phyloP scores from a whole-genome alignment of 1,284 basidiomycete genomes.

The Tylopilus sp. region DNA sequence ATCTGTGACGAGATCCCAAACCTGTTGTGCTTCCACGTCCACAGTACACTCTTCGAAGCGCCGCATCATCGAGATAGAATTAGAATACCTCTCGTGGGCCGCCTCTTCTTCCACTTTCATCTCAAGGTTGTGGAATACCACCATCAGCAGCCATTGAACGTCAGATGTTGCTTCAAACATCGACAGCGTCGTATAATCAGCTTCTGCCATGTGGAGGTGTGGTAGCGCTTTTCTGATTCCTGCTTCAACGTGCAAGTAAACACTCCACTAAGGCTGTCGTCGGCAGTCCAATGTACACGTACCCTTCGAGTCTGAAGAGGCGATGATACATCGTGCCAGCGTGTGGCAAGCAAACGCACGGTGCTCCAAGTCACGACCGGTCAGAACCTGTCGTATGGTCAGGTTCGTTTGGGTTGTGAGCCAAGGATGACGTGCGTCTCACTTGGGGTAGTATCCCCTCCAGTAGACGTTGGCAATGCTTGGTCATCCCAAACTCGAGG shows the following conservation, averaged over 20 bases:
- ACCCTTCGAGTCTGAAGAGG: slow-evolving; percentile 38
- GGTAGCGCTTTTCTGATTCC: slow-evolving; percentile 53
- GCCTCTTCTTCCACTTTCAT: slow-evolving; percentile 53
- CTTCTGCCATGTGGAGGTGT: slow-evolving; percentile 61
- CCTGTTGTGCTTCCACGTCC: slow-evolving; percentile 51
- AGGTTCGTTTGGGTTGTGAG: not conserved
- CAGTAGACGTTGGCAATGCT: slow-evolving; percentile 56
- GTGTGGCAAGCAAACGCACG: slow-evolving; percentile 71
- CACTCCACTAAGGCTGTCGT: slow-evolving; percentile 2
- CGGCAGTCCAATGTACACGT: slow-evolving; percentile 1
- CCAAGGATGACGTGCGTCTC: slow-evolving; percentile 9
- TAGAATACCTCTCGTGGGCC: slow-evolving; percentile 47
- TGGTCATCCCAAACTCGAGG: slow-evolving; percentile 71
- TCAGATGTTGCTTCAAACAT: slow-evolving; percentile 58
- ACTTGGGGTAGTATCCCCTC: slow-evolving; percentile 80
- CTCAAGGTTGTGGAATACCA: slow-evolving; percentile 67
- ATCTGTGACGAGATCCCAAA: slow-evolving; percentile 55
- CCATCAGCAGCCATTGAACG: slow-evolving; percentile 65
- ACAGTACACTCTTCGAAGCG: slow-evolving; percentile 40
- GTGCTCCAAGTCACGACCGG: slow-evolving; percentile 67
- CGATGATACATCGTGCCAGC: slow-evolving; percentile 68
- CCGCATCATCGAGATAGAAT: slow-evolving; percentile 41
- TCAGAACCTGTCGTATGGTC: slow-evolving; percentile 50
- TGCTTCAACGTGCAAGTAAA: slow-evolving; percentile 19
- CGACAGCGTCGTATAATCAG: slow-evolving; percentile 56